These are phyloP conservation scores for Leishmania amazonensis DNA, from an alignment of 208 protist species.

Conservation along the genomic window DNA sequence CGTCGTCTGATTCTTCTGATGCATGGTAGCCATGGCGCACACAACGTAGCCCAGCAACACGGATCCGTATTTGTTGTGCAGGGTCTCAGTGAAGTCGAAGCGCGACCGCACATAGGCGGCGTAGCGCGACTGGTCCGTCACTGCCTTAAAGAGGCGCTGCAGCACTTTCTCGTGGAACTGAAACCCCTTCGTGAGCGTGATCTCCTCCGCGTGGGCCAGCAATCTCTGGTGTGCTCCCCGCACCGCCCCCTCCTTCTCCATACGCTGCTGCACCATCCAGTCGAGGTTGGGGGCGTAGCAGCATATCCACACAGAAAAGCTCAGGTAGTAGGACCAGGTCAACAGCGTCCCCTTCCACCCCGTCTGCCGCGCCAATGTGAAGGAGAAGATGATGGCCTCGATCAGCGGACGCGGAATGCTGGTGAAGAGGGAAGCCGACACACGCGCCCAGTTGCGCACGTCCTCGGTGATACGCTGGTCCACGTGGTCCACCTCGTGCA, in stretches of 20 bases:
- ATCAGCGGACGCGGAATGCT: conserved; percentile 56
- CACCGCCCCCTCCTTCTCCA: conserved; percentile 50
- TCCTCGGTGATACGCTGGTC: conserved; percentile 79
- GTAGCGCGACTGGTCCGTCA: conserved; percentile 52
- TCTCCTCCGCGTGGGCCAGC: conserved; percentile 63
- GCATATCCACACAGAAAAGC: conserved; percentile 32
- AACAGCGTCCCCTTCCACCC: conserved; percentile 30
- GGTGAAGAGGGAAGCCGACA: conserved; percentile 36
- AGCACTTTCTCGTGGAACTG: conserved; percentile 42
- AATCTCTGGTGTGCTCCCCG: conserved; percentile 51
- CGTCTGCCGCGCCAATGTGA: conserved; percentile 31
- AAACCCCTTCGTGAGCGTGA: conserved; percentile 52
- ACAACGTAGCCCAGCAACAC: conserved; percentile 51
- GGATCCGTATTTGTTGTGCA: conserved; percentile 67
- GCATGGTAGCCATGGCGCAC: conserved; percentile 35
- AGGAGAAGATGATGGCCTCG: conserved; percentile 59
- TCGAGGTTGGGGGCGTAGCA: conserved; percentile 47
- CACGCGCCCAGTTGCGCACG: conserved; percentile 46
- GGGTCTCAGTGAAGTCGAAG: conserved; percentile 52
- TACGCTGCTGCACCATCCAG: conserved; percentile 46
- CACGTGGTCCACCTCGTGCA: conserved; percentile 51
- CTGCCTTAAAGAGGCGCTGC: conserved; percentile 39
- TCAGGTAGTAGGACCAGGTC: conserved; percentile 51
- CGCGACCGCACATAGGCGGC: conserved; percentile 51
- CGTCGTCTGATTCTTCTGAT: conserved; percentile 5